Evolutionary conservation across 192 early-diverging fungal species (phyloP).

Genomic region (Coemansia umbellata): DNA sequence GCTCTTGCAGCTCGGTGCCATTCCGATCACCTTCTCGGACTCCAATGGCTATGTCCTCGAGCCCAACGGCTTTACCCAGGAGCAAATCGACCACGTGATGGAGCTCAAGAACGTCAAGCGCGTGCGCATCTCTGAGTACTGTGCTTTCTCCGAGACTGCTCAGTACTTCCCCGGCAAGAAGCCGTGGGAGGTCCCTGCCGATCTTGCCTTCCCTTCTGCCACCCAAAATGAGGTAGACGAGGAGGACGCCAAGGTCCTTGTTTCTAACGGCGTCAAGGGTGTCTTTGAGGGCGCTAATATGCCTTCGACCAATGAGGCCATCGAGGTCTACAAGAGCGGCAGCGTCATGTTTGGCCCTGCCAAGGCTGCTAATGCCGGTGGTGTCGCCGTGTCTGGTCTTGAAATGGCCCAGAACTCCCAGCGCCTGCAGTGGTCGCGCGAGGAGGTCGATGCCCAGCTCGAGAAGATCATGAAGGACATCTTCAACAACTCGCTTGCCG

Average conservation of each 20-base stretch:
- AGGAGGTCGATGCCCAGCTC: constrained; percentile 52
- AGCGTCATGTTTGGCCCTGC: constrained; percentile 52
- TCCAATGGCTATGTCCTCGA: constrained; percentile 53
- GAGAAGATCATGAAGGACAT: constrained; percentile 56
- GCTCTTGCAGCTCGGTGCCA: constrained; percentile 53
- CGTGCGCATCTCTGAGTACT: constrained; percentile 52
- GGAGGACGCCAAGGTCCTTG: constrained; percentile 52
- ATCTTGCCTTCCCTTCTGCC: constrained; percentile 55
- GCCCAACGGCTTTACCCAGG: constrained; percentile 51
- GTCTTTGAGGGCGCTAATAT: constrained; percentile 58
- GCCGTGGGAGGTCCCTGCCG: constrained; percentile 53
- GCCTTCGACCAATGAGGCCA: constrained; percentile 55
- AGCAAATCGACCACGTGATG: constrained; percentile 51
- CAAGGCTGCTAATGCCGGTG: constrained; percentile 58
- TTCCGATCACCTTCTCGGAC: constrained; percentile 54
- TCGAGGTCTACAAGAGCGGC: constrained; percentile 51
- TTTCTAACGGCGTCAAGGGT: constrained; percentile 50
- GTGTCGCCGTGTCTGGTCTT: constrained; percentile 55
- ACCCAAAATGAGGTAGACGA: constrained; percentile 58
- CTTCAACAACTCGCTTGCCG: constrained; percentile 53
- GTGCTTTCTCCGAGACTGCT: constrained; percentile 46
- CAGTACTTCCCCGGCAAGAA: constrained; percentile 54
- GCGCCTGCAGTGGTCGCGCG: constrained; percentile 54
- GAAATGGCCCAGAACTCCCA: constrained; percentile 60
- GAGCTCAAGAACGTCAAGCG: constrained; percentile 55